Evolutionary conservation across 805 yeast genomes (phyloP), one percentile per base, ranked within the genome.

Genomic region (Candida takata): DNA sequence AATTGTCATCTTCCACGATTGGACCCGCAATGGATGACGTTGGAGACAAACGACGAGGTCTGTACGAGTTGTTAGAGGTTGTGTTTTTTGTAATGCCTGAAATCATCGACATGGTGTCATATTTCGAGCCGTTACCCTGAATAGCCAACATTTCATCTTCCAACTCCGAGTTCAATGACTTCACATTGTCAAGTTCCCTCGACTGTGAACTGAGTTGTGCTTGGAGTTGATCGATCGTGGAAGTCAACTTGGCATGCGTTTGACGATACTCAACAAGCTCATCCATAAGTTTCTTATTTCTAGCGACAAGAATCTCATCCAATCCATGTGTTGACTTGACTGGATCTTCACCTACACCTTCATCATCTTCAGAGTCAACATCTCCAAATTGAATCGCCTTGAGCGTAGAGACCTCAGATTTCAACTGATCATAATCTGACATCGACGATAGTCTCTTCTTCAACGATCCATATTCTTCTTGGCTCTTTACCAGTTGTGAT

Each of bases 361-460:
- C 52, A 11, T 36, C 52, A 9, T 44, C 49, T 8, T 50, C 43
- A n/a, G 44, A 48, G 12, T 38, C 55, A 8, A 41, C 54, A 6
- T 49, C 57, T 44, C 88, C 88, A 59, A 86, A 82, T 49, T 84
- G 85, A 26, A 86, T 79, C 43, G 79, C 78, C 52, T 81, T 77
- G 41, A 87, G 55, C 18, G 86, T 72, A 14, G 70, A 72, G 44
- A 88, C 63, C 50, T 88, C 96, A 33, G 74, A 72, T 54, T 85
- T 86, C 32, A 87, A 55, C 42, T 84, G 87, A 35, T 83, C 87
- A 57, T 88, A 87, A 53, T 87, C 95, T 3, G 69, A 60, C 34
- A 77, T 73, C 23, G 63, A 56, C 4, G 62, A 61, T 29, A 81
- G 52, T 37, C 72, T 70, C 18, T 61, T 60, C 48, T 72, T 73